Conservation (phyloP, 345 rosid species). For the Anastatica hierochuntica region DNA sequence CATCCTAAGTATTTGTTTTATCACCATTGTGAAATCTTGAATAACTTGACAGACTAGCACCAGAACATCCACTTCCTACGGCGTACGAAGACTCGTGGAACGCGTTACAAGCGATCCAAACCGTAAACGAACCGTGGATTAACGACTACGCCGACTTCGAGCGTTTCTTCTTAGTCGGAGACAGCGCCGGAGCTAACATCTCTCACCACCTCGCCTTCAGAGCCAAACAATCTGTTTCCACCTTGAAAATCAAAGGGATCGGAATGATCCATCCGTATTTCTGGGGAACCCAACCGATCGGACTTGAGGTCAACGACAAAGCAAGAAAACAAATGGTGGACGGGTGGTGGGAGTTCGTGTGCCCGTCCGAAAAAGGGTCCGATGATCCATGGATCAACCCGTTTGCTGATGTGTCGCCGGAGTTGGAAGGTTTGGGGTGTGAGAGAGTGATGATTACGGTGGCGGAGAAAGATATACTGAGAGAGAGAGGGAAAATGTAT, state of each 20-base stretch:
- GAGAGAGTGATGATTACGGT: slow-evolving; percentile 38
- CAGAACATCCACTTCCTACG: slow-evolving; percentile 60
- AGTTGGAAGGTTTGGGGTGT: slow-evolving; percentile 37
- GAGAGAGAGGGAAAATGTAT: slow-evolving; percentile 51
- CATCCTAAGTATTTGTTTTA: too few species aligned
- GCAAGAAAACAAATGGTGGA: slow-evolving; percentile 57
- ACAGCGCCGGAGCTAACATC: slow-evolving; percentile 70
- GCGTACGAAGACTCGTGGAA: slow-evolving; percentile 73
- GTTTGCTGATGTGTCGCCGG: slow-evolving; percentile 42
- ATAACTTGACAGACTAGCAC: slow-evolving; percentile 30
- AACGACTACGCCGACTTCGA: slow-evolving; percentile 34
- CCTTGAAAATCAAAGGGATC: slow-evolving; percentile 40
- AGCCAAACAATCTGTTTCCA: slow-evolving; percentile 16
- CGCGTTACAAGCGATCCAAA: slow-evolving; percentile 43
- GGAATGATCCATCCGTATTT: slow-evolving; percentile 70
- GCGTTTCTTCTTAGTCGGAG: slow-evolving; percentile 45
- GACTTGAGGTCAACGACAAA: slow-evolving; percentile 36
- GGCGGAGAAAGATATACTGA: slow-evolving; percentile 56
- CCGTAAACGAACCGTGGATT: slow-evolving; percentile 47
- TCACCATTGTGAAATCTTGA: too few species aligned
- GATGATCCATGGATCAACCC: slow-evolving; percentile 82
- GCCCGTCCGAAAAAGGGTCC: slow-evolving; percentile 53
- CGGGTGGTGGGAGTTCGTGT: slow-evolving; percentile 66
- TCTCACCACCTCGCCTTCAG: slow-evolving; percentile 52
- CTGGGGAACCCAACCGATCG: slow-evolving; percentile 54